These are phyloP conservation scores for Phytophthora kernoviae DNA, from an alignment of 352 stramenopile genomes.

Conservation along the genomic window DNA sequence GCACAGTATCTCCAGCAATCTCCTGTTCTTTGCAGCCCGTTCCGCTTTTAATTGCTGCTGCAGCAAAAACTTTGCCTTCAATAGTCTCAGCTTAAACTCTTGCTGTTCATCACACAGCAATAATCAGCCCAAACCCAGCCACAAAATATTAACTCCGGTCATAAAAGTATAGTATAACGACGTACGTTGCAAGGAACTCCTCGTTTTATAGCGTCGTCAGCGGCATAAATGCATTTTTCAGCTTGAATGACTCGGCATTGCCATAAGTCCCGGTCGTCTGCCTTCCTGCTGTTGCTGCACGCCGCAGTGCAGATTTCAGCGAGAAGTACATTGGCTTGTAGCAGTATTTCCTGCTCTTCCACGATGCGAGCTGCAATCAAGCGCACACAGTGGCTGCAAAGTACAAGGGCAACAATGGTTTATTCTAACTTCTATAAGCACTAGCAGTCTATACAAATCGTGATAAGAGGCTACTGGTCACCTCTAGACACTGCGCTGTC, in stretches of 20 bases:
- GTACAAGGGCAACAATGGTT: conserved; percentile 8
- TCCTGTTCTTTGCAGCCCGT: conserved; percentile 34
- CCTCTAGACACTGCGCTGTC: conserved; percentile 56
- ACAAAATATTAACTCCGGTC: neutral
- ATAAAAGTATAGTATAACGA: neutral
- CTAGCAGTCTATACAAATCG: neutral
- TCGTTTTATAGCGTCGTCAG: conserved; percentile 24
- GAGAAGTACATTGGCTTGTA: conserved; percentile 50
- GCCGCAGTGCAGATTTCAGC: conserved; percentile 62
- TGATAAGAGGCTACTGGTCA: conserved; percentile 12
- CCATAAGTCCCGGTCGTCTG: conserved; percentile 55
- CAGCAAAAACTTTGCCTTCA: conserved; percentile 64
- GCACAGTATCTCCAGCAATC: conserved; percentile 53
- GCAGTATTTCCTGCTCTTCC: conserved; percentile 29
- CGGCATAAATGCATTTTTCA: conserved; percentile 44
- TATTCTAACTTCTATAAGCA: conserved; percentile 1
- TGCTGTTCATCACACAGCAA: conserved; percentile 14
- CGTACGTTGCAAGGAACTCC: conserved; percentile 26
- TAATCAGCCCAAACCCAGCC: conserved; percentile 9
- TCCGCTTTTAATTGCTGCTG: conserved; percentile 54
- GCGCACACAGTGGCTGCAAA: conserved; percentile 38
- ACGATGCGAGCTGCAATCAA: conserved; percentile 17
- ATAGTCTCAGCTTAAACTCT: conserved; percentile 50
- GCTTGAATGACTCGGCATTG: conserved; percentile 50
- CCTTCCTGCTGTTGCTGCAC: conserved; percentile 45